Evolutionary conservation across 1,284 basidiomycete genomes (phyloP).

Genomic region (Blastosporella zonata): DNA sequence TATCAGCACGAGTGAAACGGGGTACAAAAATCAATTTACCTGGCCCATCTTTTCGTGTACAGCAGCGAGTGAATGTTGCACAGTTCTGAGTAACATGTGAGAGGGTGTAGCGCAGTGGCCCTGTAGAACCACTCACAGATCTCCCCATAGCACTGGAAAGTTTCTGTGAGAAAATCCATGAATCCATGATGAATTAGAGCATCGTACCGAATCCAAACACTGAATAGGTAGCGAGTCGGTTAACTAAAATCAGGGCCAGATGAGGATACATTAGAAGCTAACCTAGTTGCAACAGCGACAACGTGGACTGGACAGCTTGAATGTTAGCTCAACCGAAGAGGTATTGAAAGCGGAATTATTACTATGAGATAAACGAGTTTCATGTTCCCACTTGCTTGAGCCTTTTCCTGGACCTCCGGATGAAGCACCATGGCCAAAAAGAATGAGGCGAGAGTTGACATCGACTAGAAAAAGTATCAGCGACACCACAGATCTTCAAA

Average conservation of each 20-base stretch:
- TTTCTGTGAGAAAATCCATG: neutral
- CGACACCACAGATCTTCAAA: neutral
- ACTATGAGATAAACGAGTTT: conserved; percentile 10
- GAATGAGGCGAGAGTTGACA: conserved; percentile 12
- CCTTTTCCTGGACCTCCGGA: conserved; percentile 10
- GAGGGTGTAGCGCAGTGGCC: neutral
- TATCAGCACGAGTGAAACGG: neutral
- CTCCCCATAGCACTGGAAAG: conserved; percentile 11
- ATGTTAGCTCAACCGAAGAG: neutral
- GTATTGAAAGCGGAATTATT: neutral
- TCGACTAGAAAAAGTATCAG: conserved; percentile 3
- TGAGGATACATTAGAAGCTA: neutral
- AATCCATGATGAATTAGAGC: neutral
- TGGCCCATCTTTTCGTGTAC: conserved; percentile 12
- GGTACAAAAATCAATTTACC: neutral
- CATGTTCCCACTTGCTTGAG: conserved; percentile 16
- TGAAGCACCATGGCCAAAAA: conserved; percentile 13
- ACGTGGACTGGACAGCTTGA: neutral
- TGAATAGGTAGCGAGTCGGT: neutral
- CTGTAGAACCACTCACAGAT: neutral
- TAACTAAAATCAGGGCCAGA: neutral
- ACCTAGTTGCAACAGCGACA: conserved; percentile 13
- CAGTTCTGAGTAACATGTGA: neutral
- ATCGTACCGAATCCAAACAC: conserved; percentile 11
- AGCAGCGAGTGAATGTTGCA: conserved; percentile 4